Conservation (phyloP, 1,284 basidiomycete genomes). For the Tranzscheliella williamsii region DNA sequence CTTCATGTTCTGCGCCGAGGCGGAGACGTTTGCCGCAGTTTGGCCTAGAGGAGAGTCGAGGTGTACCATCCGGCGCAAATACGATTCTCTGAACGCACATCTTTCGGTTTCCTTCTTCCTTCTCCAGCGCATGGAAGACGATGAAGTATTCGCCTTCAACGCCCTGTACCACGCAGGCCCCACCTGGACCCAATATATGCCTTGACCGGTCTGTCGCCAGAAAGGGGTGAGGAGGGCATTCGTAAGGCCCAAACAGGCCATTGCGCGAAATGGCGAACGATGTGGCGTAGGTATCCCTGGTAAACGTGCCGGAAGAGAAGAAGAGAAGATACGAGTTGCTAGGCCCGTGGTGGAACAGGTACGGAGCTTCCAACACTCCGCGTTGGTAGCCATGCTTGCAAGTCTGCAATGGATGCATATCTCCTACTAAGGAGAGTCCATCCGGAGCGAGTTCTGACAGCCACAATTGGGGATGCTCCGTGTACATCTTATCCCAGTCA, state of each 20-base stretch:
- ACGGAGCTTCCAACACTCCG: conserved; percentile 45
- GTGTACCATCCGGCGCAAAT: conserved; percentile 29
- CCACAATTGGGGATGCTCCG: conserved; percentile 43
- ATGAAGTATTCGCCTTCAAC: conserved; percentile 43
- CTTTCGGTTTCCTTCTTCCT: conserved; percentile 33
- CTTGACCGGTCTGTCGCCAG: conserved; percentile 35
- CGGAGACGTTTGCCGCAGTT: conserved; percentile 40
- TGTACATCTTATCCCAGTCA: conserved; percentile 42
- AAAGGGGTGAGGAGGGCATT: conserved; percentile 18
- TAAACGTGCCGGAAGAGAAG: conserved; percentile 45
- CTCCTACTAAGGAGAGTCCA: conserved; percentile 36
- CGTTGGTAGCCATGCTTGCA: conserved; percentile 33
- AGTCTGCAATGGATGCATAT: conserved; percentile 34
- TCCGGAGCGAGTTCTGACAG: conserved; percentile 43
- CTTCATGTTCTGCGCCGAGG: conserved; percentile 41
- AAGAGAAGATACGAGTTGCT: conserved; percentile 47
- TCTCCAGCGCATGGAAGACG: conserved; percentile 41
- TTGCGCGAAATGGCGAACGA: conserved; percentile 39
- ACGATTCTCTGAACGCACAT: conserved; percentile 43
- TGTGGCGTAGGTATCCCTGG: conserved; percentile 42
- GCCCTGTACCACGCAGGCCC: conserved; percentile 35
- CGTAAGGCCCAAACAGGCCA: conserved; percentile 42
- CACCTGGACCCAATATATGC: conserved; percentile 41
- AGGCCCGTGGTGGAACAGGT: conserved; percentile 34
- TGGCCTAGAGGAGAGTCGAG: conserved; percentile 31